Percentiles rank a stretch among this genome's conserved stretches.
phyloP scores from a whole-genome alignment of 352 stramenopile species.

The Thraustotheca clavata region DNA sequence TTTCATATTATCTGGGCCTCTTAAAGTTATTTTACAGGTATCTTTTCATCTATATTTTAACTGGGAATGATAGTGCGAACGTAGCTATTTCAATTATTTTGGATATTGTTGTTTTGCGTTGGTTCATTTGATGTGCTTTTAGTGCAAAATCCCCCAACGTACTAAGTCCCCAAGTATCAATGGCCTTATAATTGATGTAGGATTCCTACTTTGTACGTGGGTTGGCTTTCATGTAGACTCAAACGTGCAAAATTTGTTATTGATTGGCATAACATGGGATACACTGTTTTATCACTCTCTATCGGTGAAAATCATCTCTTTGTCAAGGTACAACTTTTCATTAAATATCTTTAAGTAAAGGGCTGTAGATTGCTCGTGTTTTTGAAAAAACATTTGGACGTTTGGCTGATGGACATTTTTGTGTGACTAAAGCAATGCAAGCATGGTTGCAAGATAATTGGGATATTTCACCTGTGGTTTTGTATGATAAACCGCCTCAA shows the following conservation, averaged over 20 bases:
- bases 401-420: slow-evolving; percentile 92
- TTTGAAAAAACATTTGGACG: slow-evolving; percentile 86
- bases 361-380: slow-evolving; percentile 57
- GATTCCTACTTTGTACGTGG: slow-evolving; percentile 92
- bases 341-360: not conserved
- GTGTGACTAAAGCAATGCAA: slow-evolving; percentile 95
- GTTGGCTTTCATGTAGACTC: slow-evolving; percentile 60
- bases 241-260: slow-evolving; percentile 91
- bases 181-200: slow-evolving; percentile 26
- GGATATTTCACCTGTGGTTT: slow-evolving; percentile 72
- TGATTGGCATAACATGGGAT: slow-evolving; percentile 99
- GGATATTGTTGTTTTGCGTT: slow-evolving; percentile 55
- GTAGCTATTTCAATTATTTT: slow-evolving; percentile 75
- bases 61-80: slow-evolving; percentile 1
- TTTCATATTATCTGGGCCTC: slow-evolving; percentile 68
- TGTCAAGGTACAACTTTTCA: slow-evolving; percentile 43
- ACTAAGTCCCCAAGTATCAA: not conserved
- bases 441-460: slow-evolving; percentile 88
- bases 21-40: slow-evolving; percentile 76
- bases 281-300: slow-evolving; percentile 91
- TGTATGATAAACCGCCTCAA: slow-evolving; percentile 93
- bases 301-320: slow-evolving; percentile 46
- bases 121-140: slow-evolving; percentile 89
- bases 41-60: slow-evolving; percentile 11
- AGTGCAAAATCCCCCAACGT: slow-evolving; percentile 97